Evolutionary conservation across 2,329 filamentous ascomycete genomes (phyloP), one percentile per base, ranked within the genome.

Genomic region (Phaeosphaeriaceae sp.): DNA sequence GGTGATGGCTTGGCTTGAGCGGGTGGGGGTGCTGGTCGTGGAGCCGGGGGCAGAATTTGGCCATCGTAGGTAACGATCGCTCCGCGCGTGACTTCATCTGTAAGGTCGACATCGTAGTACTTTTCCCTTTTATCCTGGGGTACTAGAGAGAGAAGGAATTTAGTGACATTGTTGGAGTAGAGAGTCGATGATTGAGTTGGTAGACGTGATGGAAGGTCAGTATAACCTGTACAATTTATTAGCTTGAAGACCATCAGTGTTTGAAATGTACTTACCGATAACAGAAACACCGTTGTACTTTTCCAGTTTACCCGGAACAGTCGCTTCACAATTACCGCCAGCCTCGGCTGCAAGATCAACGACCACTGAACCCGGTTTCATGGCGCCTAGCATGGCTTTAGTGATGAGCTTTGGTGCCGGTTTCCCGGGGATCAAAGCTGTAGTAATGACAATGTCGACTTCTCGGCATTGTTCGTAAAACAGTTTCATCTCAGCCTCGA

Each of bases 131-230:
- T 91, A 2, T 91, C 86, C 50, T 87, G 83, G 1, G 90, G 89
- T 1, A 86, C 75, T 80, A 96, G 90, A 0, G 91, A 94, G 8
- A 96, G 80, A 21, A 96, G 77, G 48, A 92, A 88, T 68, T 96
- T 96, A 59, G 87, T 92, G 63, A 96, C 92, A 68, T 96, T 96
- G 81, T 96, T 96, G 2, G 90, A 94, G 74, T 96, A 96, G 16
- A 96, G 77, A 0, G 90, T 95, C 0, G 91, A 95, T 0, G 91
- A 90, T 71, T 96, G 92, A 0, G 91, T 95, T 0, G 92, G 90
- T 2, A 96, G 80, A 37, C 91, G 84, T 26, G 91, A 95, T 0
- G 92, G 91, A 21, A 96, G 80, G 73, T 96, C 91, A 35, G 91
- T 95, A 71, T 95, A 96, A 28, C 88, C 70, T 73, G 23, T 11